Evolutionary conservation across 192 early-diverging fungal genomes (phyloP), one percentile per base, ranked within the genome.

Genomic region (Ambispora gerdemannii): DNA sequence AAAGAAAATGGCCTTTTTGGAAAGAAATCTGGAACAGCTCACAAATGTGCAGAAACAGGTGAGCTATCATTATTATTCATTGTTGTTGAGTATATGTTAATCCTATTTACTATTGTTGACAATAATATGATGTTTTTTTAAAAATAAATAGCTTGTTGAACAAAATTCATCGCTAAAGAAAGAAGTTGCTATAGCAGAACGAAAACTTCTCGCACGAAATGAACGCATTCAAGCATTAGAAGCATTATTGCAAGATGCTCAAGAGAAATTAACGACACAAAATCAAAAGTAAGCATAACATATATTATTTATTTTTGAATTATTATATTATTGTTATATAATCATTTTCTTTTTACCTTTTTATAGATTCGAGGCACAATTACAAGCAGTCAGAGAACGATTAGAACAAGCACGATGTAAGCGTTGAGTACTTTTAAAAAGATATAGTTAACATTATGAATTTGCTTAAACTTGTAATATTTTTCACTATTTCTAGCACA

Each of bases 91-190:
- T n/a, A n/a, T n/a, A n/a, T n/a, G n/a, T n/a, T n/a, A n/a, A n/a
- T n/a, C n/a, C n/a, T n/a, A n/a, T n/a, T n/a, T n/a, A n/a, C n/a
- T n/a, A n/a, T n/a, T n/a, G n/a, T n/a, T n/a, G n/a, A n/a, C n/a
- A n/a, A n/a, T n/a, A n/a, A n/a, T n/a, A n/a, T n/a, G n/a, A n/a
- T n/a, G n/a, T n/a, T n/a, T n/a, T n/a, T n/a, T n/a, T n/a, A n/a
- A n/a, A n/a, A n/a, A n/a, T n/a, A 56, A 34, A 27, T 67, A 90
- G 79, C 86, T 99, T 50, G 95, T 99, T 6, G 93, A 94, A 75
- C 94, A 97, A 77, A 99, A 99, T 83, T 85, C 92, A 1, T 90
- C 88, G 11, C 82, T 98, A 50, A 99, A 99, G 86, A 98, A 97
- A 83, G 91, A 97, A 75, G 81, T 91, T 2, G 86, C 90, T 32